Percentiles rank a stretch among this genome's conserved stretches.
These are phyloP conservation scores for Austroboletus novae-zelandiae DNA, from an alignment of 1,284 basidiomycete genomes.

Conservation along the genomic window DNA sequence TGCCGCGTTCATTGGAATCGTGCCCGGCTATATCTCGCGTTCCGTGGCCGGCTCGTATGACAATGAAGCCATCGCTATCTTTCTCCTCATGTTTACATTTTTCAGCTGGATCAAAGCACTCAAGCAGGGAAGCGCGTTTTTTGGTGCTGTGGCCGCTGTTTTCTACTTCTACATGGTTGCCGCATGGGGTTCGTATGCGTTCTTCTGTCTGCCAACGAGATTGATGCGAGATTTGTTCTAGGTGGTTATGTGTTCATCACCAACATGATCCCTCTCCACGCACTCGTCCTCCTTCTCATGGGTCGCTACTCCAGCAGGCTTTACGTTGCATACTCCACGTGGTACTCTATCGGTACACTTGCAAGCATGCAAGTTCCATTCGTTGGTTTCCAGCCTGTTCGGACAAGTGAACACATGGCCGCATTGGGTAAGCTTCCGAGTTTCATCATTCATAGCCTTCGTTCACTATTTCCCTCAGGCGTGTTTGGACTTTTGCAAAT, in stretches of 20 bases:
- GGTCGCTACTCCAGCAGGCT: slow-evolving; percentile 92
- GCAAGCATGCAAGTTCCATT: slow-evolving; percentile 99
- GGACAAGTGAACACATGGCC: slow-evolving; percentile 98
- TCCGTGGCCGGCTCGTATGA: slow-evolving; percentile 99
- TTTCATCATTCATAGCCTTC: not conserved
- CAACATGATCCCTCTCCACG: slow-evolving; percentile 99
- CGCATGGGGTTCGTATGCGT: slow-evolving; percentile 80
- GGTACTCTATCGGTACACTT: slow-evolving; percentile 97
- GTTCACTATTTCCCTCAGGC: slow-evolving; percentile 41
- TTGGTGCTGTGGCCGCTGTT: slow-evolving; percentile 85
- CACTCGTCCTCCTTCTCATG: slow-evolving; percentile 92
- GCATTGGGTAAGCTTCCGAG: slow-evolving; percentile 68
- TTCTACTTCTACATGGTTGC: slow-evolving; percentile 99
- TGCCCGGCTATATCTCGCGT: slow-evolving; percentile 97
- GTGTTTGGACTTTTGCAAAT: slow-evolving; percentile 98
- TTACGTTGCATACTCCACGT: slow-evolving; percentile 95
- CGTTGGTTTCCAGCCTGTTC: slow-evolving; percentile 98
- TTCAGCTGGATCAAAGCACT: slow-evolving; percentile 97
- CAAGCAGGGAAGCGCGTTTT: slow-evolving; percentile 91
- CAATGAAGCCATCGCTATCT: slow-evolving; percentile 99
- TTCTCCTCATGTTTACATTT: slow-evolving; percentile 99
- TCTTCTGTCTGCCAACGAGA: not conserved
- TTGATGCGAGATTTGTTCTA: slow-evolving; percentile 27
- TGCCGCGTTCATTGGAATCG: slow-evolving; percentile 98
- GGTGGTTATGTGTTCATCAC: slow-evolving; percentile 99